Evolutionary conservation across 2,329 filamentous ascomycete species (phyloP), one percentile per base, ranked within the genome.

Genomic region (Aspergillus sergii): DNA sequence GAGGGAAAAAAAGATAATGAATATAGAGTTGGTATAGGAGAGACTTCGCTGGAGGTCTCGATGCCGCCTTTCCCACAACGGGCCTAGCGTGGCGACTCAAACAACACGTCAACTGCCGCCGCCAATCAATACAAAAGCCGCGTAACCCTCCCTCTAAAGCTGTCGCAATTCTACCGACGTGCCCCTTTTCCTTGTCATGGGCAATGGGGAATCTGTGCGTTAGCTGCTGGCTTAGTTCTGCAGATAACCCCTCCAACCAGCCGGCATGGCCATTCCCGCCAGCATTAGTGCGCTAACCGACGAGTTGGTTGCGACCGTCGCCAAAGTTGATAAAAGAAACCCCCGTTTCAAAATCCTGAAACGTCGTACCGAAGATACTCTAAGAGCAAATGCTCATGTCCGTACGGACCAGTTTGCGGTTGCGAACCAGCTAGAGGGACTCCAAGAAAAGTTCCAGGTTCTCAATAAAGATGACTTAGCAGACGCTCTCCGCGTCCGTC

Each of bases 381-480:
- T 81, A 28, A 79, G 74, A 57, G 68, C 77, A 43, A 73, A 75
- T 68, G 85, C 78, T 54, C 87, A 86, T 73, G 80, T 86, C 39
- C 86, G 90, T 43, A 92, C 89, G 1, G 92, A 94, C 71, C 90
- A 92, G 68, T 94, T 94, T 72, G 88, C 91, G 51, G 86, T 94
- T 23, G 80, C 85, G 45, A 84, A 84, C 43, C 84, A 84, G 41
- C 82, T 94, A 2, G 82, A 87, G 56, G 91, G 91, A 1, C 82
- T 97, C 3, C 89, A 94, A 68, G 95, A 98, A 79, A 93, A 94
- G 70, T 95, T 97, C 70, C 86, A 88, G 36, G 85, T 98, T 59
- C 84, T 92, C 55, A 89, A 91, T 72, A 88, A 91, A 65, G 94
- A 97, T 70, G 88, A 87, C 45, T 81, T 97, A 30, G 92, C 93